Evolutionary conservation across 1,139 yeast species (phyloP), one percentile per base, ranked within the genome.

Genomic region (Geotrichum histeridarum): DNA sequence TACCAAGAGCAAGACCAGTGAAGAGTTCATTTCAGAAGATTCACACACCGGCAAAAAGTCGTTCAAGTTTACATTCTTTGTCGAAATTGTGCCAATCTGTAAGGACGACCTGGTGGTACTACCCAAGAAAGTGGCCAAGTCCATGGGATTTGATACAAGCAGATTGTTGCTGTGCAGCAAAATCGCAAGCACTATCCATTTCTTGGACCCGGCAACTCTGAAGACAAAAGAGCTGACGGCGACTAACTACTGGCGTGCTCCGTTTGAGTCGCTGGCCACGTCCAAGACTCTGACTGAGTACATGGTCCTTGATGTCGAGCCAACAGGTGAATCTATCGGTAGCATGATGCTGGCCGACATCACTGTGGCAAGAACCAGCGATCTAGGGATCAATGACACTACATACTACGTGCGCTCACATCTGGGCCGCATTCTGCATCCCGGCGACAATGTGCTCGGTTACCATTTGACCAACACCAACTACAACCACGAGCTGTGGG

Each of bases 381-480:
- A 93, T 69, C 70, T 93, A 75, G 96, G 97, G 42, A 79, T 79
- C 44, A 90, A 90, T 65, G 96, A 89, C 67, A 79, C 80, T 58
- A 84, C 86, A 30, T 91, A 79, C 69, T 87, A 87, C 61, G 84
- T 91, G 41, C 81, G 97, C 68, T 82, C 96, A 0, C 99, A 94
- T 69, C 75, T 94, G 55, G 99, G 99, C 62, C 97, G 86, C 59
- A 81, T 94, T 63, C 77, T 94, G 64, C 98, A 93, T 69, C 95
- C 99, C 1, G 99, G 99, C 62, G 99, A 94, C 70, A 85, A 95
- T 14, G 95, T 83, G 44, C 75, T 90, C 79, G 99, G 99, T 51
- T 94, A 91, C 72, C 90, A 80, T 70, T 75, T 91, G 57, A 77
- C 83, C 44, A 90, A 88, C 67, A 78, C 96, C 54, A 94, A 93